Conservation (phyloP, 768 basidiomycete genomes). For the Naganishia onofrii region DNA sequence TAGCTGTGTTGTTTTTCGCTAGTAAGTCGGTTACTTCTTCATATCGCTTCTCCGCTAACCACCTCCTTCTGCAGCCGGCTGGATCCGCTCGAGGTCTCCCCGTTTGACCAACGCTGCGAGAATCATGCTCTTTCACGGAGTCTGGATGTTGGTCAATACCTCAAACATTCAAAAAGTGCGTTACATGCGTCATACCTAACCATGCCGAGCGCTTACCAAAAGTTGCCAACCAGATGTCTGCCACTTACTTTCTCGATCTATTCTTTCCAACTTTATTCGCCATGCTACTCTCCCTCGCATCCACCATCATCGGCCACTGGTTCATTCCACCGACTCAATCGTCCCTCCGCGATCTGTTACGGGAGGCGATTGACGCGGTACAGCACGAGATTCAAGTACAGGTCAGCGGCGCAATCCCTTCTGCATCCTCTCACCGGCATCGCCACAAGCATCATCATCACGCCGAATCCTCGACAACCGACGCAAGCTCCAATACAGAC, state of each 20-base stretch:
- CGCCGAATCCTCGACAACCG: too few relatives aligned
- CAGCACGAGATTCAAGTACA: conserved; percentile 14
- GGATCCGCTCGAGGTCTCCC: conserved; percentile 26
- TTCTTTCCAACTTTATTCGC: conserved; percentile 33
- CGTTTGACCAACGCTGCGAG: conserved; percentile 27
- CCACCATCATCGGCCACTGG: conserved; percentile 16
- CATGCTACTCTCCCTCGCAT: conserved; percentile 21
- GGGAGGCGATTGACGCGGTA: conserved; percentile 11
- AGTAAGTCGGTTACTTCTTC: conserved; percentile 1
- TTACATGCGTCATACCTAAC: too few relatives aligned
- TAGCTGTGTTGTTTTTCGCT: conserved; percentile 19
- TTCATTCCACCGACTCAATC: conserved; percentile 15
- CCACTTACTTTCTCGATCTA: conserved; percentile 24
- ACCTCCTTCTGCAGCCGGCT: conserved; percentile 20
- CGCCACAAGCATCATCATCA: not conserved
- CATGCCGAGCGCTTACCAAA: too few relatives aligned
- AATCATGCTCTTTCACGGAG: conserved; percentile 28
- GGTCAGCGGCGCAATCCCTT: conserved; percentile 3
- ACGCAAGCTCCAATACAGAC: not conserved
- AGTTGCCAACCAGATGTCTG: conserved; percentile 13
- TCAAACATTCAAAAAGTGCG: conserved; percentile 22
- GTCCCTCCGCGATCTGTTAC: conserved; percentile 11
- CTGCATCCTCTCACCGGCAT: not conserved
- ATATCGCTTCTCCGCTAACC: not conserved
- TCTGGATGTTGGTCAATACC: conserved; percentile 23